Evolutionary conservation across 345 rosid genomes (phyloP).

Genomic region (Heritiera fomes): DNA sequence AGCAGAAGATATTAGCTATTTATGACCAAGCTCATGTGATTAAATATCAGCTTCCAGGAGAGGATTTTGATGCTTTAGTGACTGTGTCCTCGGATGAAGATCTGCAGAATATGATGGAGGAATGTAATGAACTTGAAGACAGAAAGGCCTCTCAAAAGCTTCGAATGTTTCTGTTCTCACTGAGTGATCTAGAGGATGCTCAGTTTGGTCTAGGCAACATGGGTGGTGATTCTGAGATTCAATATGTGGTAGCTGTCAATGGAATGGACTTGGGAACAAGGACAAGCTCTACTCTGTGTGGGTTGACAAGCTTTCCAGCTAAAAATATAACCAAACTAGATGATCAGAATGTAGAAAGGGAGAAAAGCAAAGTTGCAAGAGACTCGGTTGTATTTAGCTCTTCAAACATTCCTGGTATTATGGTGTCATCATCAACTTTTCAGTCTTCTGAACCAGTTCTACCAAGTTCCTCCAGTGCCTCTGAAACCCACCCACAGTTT

Average conservation of each 20-base stretch:
- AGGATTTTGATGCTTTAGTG: conserved; percentile 91
- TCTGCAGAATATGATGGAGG: conserved; percentile 89
- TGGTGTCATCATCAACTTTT: conserved; percentile 32
- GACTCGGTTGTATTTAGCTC: conserved; percentile 38
- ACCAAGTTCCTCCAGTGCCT: conserved; percentile 43
- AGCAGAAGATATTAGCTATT: conserved; percentile 59
- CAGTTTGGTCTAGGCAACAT: conserved; percentile 50
- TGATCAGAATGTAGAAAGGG: conserved; percentile 35
- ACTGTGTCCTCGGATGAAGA: conserved; percentile 90
- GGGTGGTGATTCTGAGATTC: conserved; percentile 65
- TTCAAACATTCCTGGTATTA: conserved; percentile 39
- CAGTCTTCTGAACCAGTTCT: conserved; percentile 45
- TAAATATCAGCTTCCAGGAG: conserved; percentile 96
- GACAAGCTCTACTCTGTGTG: conserved; percentile 44
- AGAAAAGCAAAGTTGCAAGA: conserved; percentile 32
- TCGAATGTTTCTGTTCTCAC: conserved; percentile 72
- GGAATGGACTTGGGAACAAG: conserved; percentile 65
- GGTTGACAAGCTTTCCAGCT: conserved; percentile 49
- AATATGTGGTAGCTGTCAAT: conserved; percentile 74
- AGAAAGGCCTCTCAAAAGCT: conserved; percentile 60
- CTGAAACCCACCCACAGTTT: conserved; percentile 49
- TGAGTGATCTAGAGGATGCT: conserved; percentile 66
- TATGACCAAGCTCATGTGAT: conserved; percentile 63
- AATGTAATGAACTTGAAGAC: conserved; percentile 60
- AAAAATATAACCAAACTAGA: conserved; percentile 57